These are phyloP conservation scores for Fusarium citri DNA, from an alignment of 2,329 filamentous ascomycete species.

Conservation along the genomic window DNA sequence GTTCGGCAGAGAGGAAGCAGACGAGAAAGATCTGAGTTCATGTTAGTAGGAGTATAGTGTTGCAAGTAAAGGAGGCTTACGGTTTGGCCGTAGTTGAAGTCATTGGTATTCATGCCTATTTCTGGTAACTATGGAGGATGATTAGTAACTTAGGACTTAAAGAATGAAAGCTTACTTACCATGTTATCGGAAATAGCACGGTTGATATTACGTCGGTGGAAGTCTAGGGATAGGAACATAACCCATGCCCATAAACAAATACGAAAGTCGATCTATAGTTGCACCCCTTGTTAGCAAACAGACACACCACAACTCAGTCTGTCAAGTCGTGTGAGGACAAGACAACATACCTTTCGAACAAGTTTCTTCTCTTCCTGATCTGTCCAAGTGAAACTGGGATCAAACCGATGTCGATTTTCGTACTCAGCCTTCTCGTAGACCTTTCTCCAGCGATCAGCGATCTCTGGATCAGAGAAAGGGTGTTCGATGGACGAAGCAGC, in stretches of 20 bases:
- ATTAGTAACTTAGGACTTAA: too few relatives aligned
- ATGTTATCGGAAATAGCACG: constrained; percentile 56
- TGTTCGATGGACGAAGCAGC: constrained; percentile 49
- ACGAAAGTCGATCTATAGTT: constrained; percentile 59
- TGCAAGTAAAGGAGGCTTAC: constrained; percentile 30
- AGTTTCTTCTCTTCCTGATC: constrained; percentile 61
- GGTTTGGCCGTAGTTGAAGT: constrained; percentile 59
- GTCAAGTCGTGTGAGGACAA: too few relatives aligned
- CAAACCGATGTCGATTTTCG: constrained; percentile 71
- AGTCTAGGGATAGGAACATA: constrained; percentile 61
- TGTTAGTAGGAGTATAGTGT: neutral
- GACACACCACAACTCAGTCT: neutral
- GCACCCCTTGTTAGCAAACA: constrained; percentile 19
- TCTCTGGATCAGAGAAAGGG: constrained; percentile 61
- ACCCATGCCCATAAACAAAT: constrained; percentile 57
- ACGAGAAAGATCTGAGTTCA: constrained; percentile 55
- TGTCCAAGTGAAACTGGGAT: constrained; percentile 58
- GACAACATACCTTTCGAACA: constrained; percentile 55
- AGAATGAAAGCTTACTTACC: constrained; percentile 28
- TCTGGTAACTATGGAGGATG: constrained; percentile 46
- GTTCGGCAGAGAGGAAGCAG: constrained; percentile 59
- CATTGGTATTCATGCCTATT: constrained; percentile 58
- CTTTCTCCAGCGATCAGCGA: constrained; percentile 64
- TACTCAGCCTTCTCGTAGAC: constrained; percentile 68
- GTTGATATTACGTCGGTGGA: constrained; percentile 61